Evolutionary conservation across 1,139 yeast species (phyloP).

Genomic region (Suhomyces yuchorum): DNA sequence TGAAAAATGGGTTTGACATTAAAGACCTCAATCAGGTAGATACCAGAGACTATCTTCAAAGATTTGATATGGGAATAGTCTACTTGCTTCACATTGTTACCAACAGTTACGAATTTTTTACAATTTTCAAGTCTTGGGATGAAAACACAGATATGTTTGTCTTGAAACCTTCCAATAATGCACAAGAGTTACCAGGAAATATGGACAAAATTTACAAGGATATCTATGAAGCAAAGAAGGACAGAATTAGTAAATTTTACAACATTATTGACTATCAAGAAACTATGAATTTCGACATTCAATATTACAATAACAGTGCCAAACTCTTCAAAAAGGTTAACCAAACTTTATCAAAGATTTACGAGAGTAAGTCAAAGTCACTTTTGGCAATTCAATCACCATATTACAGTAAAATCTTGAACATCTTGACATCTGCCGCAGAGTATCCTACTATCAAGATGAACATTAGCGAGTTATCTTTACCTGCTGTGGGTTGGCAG

Average conservation of each 20-base stretch:
- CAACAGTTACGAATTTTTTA: conserved; percentile 74
- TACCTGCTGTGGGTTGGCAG: conserved; percentile 92
- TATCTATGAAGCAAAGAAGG: conserved; percentile 48
- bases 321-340: conserved; percentile 58
- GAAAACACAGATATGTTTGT: conserved; percentile 54
- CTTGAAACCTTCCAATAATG: conserved; percentile 66
- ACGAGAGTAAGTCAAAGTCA: conserved; percentile 70
- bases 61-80: conserved; percentile 60
- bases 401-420: conserved; percentile 46
- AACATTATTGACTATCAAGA: conserved; percentile 54
- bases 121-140: conserved; percentile 71
- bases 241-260: conserved; percentile 43
- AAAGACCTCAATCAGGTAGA: conserved; percentile 53
- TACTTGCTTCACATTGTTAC: conserved; percentile 74
- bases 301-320: conserved; percentile 51
- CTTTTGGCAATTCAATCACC: conserved; percentile 78
- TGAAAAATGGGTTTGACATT: conserved; percentile 79
- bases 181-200: conserved; percentile 61
- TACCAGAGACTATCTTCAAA: conserved; percentile 52
- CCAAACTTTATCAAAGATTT: conserved; percentile 54
- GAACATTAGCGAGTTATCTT: conserved; percentile 53
- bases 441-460: conserved; percentile 71
- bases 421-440: conserved; percentile 43
- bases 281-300: conserved; percentile 53
- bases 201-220: conserved; percentile 60